A percentile compares a stretch with the other conserved stretches of the same genome.
Evolutionary conservation across 176 grass and related monocot species (phyloP).

Genomic region (Panicum miliaceum): DNA sequence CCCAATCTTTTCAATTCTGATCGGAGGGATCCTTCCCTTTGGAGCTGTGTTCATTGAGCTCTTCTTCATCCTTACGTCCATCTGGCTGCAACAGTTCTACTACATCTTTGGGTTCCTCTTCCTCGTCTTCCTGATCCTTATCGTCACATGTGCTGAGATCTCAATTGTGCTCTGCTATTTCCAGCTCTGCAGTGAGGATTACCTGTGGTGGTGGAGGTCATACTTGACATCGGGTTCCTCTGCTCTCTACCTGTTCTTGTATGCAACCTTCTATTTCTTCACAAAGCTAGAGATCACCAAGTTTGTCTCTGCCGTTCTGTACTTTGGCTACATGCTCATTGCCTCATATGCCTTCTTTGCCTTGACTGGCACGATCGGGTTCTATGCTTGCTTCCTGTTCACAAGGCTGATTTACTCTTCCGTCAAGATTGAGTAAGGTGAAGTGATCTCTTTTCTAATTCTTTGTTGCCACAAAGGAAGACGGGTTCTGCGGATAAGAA

Average conservation of each 20-base stretch:
- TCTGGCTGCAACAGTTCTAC: constrained; percentile 94
- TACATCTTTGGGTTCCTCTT: constrained; percentile 98
- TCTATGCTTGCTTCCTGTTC: constrained; percentile 86
- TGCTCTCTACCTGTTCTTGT: constrained; percentile 86
- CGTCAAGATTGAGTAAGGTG: constrained; percentile 79
- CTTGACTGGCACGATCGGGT: constrained; percentile 85
- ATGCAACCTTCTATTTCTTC: constrained; percentile 88
- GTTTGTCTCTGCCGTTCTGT: constrained; percentile 71
- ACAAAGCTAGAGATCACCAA: constrained; percentile 96
- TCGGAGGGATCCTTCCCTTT: constrained; percentile 87
- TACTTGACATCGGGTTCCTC: constrained; percentile 92
- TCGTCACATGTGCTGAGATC: constrained; percentile 90
- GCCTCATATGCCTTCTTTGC: constrained; percentile 83
- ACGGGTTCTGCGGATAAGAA: neutral
- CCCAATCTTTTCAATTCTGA: constrained; percentile 78
- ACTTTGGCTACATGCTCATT: constrained; percentile 95
- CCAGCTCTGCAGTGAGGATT: constrained; percentile 96
- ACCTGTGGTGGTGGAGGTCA: constrained; percentile 92
- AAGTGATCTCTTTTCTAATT: constrained; percentile 9
- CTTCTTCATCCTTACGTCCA: constrained; percentile 92
- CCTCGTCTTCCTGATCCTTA: constrained; percentile 83
- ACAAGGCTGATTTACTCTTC: constrained; percentile 90
- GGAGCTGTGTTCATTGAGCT: constrained; percentile 92
- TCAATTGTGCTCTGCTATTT: constrained; percentile 94
- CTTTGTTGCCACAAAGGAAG: constrained; percentile 25